Percentiles rank a stretch among this genome's conserved stretches.
Conservation (phyloP, 78 protist genomes). For the Anaeramoeba flamelloides region DNA sequence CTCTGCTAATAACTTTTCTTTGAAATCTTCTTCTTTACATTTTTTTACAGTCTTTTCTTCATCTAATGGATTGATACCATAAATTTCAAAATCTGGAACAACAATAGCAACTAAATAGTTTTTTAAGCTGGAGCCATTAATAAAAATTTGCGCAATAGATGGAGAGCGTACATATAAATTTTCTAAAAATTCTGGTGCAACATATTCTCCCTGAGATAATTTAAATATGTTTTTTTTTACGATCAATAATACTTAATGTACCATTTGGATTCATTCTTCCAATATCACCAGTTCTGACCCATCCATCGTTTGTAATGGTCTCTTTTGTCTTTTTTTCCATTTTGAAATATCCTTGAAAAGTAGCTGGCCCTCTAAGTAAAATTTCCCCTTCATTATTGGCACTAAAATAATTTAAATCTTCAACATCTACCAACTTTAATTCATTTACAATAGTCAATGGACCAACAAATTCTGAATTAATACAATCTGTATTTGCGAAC, state of each 20-base stretch:
- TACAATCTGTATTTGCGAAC: too few species aligned
- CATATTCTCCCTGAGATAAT: not conserved
- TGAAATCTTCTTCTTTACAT: too few species aligned
- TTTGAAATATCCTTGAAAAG: constrained; percentile 6
- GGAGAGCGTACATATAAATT: not conserved
- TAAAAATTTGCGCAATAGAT: not conserved
- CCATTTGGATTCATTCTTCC: not conserved
- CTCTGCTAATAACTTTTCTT: too few species aligned
- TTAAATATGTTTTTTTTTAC: too few species aligned
- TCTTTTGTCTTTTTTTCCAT: constrained; percentile 11
- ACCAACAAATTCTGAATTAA: too few species aligned
- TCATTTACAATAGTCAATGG: constrained; percentile 7
- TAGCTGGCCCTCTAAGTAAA: not conserved
- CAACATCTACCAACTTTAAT: constrained; percentile 4
- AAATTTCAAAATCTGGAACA: too few species aligned
- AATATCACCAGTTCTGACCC: constrained; percentile 8
- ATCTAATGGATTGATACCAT: too few species aligned
- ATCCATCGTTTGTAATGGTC: constrained; percentile 4
- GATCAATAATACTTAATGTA: not conserved
- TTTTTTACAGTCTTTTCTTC: too few species aligned
- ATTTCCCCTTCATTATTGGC: not conserved
- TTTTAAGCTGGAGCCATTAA: constrained; percentile 4
- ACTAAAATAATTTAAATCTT: constrained; percentile 9
- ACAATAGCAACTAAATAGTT: not conserved
- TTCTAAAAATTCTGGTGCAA: constrained; percentile 3